phyloP scores from a whole-genome alignment of 352 stramenopile species.

The Elongisporangium prolatum region DNA sequence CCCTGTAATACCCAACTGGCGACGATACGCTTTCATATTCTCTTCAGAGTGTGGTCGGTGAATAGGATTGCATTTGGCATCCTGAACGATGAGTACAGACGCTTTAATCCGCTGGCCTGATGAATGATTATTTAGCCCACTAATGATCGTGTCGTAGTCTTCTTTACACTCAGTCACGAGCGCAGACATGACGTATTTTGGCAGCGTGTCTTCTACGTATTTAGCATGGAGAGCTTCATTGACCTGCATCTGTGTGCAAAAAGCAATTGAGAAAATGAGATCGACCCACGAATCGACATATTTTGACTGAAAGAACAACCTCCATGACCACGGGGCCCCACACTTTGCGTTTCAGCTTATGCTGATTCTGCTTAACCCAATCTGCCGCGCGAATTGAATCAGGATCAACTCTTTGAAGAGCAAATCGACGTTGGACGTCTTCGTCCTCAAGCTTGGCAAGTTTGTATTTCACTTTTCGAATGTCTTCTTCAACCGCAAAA shows the following conservation, averaged over 20 bases:
- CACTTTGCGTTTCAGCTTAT: conserved; percentile 67
- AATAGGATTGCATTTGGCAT: conserved; percentile 39
- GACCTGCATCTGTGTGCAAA: conserved; percentile 56
- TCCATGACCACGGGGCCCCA: conserved; percentile 81
- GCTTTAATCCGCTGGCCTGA: conserved; percentile 46
- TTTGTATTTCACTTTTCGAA: conserved; percentile 46
- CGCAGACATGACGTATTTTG: conserved; percentile 70
- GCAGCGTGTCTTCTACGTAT: conserved; percentile 81
- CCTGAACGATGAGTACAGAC: conserved; percentile 67
- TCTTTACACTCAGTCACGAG: conserved; percentile 77
- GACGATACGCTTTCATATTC: conserved; percentile 44
- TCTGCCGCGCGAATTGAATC: conserved; percentile 73
- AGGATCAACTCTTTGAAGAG: conserved; percentile 51
- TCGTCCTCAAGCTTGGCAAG: conserved; percentile 72
- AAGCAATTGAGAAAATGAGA: background rate
- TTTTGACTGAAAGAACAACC: conserved; percentile 14
- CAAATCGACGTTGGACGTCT: conserved; percentile 55
- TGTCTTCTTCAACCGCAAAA: conserved; percentile 37
- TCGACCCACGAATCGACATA: conserved; percentile 1
- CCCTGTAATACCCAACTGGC: conserved; percentile 61
- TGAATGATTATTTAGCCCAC: conserved; percentile 47
- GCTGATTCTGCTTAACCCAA: conserved; percentile 70
- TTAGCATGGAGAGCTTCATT: conserved; percentile 76
- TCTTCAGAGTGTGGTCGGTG: conserved; percentile 53
- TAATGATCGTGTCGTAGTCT: conserved; percentile 77